Conservation (phyloP, 495 filamentous ascomycete species). For the Bacidia rubella region DNA sequence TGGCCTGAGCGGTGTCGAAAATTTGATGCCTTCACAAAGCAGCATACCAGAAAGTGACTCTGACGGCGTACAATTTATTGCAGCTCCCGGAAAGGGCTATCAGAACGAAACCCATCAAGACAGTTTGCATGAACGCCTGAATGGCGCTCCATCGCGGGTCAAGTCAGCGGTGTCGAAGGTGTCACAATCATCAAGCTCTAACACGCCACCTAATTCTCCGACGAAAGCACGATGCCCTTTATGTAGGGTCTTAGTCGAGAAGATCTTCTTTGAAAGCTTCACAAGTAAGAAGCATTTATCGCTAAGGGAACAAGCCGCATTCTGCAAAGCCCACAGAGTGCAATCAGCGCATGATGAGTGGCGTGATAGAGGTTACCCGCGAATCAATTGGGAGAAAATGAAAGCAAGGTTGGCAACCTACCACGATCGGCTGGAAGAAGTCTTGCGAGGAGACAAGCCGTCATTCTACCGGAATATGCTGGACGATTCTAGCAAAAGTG, state of each 20-base stretch:
- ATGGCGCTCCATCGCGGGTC: too few species aligned
- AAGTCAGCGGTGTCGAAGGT: too few species aligned
- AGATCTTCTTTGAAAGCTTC: slow-evolving; percentile 34
- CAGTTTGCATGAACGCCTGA: too few species aligned
- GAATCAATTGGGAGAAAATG: slow-evolving; percentile 61
- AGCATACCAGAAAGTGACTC: neutral
- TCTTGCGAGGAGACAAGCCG: slow-evolving; percentile 41
- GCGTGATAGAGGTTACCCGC: slow-evolving; percentile 53
- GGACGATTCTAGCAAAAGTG: slow-evolving; percentile 41
- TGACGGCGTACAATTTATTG: neutral
- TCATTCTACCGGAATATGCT: slow-evolving; percentile 53
- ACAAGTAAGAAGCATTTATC: slow-evolving; percentile 37
- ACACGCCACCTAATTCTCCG: neutral
- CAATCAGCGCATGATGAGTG: slow-evolving; percentile 46
- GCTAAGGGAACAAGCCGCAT: slow-evolving; percentile 45
- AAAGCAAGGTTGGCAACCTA: slow-evolving; percentile 48
- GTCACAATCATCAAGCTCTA: slow-evolving; percentile 1
- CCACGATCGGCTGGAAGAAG: slow-evolving; percentile 36
- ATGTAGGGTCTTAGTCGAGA: slow-evolving; percentile 48
- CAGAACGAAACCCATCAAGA: too few species aligned
- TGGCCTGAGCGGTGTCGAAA: neutral
- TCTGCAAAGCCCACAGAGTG: slow-evolving; percentile 61
- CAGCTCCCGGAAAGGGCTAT: neutral
- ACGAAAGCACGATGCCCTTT: slow-evolving; percentile 42
- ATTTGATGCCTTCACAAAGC: neutral